A percentile compares a stretch with the other conserved stretches of the same genome.
phyloP scores from a whole-genome alignment of 441 rosid species.

The Melastoma candidum region DNA sequence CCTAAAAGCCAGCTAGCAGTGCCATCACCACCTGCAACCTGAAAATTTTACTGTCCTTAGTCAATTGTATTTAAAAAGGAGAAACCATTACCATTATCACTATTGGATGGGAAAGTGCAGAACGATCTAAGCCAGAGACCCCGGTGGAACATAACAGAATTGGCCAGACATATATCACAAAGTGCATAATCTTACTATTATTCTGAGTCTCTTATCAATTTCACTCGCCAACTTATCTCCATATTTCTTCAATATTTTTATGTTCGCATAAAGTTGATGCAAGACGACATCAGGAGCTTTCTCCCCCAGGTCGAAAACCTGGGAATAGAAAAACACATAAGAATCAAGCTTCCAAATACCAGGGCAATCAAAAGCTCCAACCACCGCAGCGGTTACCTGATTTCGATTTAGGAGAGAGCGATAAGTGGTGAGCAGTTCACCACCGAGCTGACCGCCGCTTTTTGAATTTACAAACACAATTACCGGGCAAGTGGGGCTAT shows the following conservation, averaged over 20 bases:
- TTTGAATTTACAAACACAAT: conserved; percentile 37
- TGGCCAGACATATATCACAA: neutral
- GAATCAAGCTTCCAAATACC: neutral
- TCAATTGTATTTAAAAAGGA: too few species aligned
- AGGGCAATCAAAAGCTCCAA: neutral
- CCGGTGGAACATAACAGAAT: neutral
- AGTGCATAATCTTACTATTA: conserved; percentile 28
- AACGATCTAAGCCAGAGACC: neutral
- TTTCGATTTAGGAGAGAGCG: conserved; percentile 33
- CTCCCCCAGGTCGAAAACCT: conserved; percentile 39
- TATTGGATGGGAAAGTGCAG: conserved; percentile 2
- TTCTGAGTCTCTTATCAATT: conserved; percentile 31
- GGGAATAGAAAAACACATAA: conserved; percentile 8
- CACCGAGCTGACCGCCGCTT: conserved; percentile 47
- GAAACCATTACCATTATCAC: too few species aligned
- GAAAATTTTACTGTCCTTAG: conserved; percentile 3
- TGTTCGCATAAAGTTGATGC: conserved; percentile 24
- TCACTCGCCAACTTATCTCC: conserved; percentile 34
- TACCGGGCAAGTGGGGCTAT: conserved; percentile 34
- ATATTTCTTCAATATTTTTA: conserved; percentile 17
- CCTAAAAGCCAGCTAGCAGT: conserved; percentile 49
- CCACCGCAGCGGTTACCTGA: conserved; percentile 20
- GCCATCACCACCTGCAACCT: conserved; percentile 54
- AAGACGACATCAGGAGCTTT: conserved; percentile 34
- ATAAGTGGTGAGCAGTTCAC: conserved; percentile 29